Base-by-base conservation (phyloP, 306 rosid species). In the Lablab purpureus region DNA sequence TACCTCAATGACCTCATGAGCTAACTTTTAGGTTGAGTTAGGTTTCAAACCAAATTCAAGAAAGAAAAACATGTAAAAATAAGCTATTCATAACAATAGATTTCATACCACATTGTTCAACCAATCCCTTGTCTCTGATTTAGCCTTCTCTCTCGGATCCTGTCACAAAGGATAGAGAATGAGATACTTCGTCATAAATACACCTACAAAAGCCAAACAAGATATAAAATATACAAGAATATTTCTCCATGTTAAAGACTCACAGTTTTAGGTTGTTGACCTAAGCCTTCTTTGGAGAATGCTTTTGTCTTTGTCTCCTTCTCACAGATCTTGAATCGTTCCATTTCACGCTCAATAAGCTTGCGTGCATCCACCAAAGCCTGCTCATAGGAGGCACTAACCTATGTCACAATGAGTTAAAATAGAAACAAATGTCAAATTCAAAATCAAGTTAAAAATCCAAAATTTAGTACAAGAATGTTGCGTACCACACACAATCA, bases 101-200 rank as follows among this genome's bases (percentile, higher is more conserved):
- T 71, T 67, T 76, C 88, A 49, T 90, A 92, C 97, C 97, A 92
- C 90, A 77, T 63, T 90, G 88, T 92, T 92, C 87, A 92, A 83
- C 97, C 97, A 92, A 79, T 92, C 97, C 83, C 97, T 88, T 17
- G 97, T 92, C 89, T 92, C 97, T 70, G 93, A 80, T 67, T 92
- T 92, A 72, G 97, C 97, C 87, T 89, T 92, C 89, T 90, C 97
- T 84, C 80, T 92, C 21, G 97, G 97, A 85, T 92, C 97, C 97
- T 92, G 67, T 64, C 50, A 78, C 25, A 79, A 76, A 73, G 83
- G 47, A 67, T 67, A 13, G 55, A 46, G 47, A 75, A 46, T 14
- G 46, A n/a, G 46, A 68, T 23, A 75, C 7, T 36, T 15, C 70
- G 36, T 18, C 40, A 51, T 19, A 23, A 34, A 14, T 13, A 76